Conservation (phyloP, 2,329 filamentous ascomycete species). For the Phialocephala sp. region DNA sequence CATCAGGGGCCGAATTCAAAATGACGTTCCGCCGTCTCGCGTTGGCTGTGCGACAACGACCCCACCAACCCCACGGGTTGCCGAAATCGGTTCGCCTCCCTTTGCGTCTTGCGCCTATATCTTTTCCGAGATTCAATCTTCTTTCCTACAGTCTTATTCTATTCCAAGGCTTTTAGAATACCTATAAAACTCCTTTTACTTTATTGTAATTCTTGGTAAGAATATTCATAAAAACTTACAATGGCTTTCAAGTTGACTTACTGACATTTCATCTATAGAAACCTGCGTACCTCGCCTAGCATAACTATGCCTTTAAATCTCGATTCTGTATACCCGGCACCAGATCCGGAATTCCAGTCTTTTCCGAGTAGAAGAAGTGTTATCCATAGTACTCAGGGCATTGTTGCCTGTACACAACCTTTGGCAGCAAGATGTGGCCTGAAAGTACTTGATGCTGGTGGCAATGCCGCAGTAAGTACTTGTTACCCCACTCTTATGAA, state of each 20-base stretch:
- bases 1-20: not conserved
- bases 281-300: constrained; percentile 11
- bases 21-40: constrained; percentile 7
- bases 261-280: constrained; percentile 20
- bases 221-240: not conserved
- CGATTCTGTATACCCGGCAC: constrained; percentile 40
- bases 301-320: constrained; percentile 42
- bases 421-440: constrained; percentile 88
- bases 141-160: constrained; percentile 8
- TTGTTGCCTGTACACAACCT: constrained; percentile 89
- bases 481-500: constrained; percentile 22
- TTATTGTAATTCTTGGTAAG: constrained; percentile 2
- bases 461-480: constrained; percentile 83
- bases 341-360: constrained; percentile 56
- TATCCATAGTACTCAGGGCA: constrained; percentile 90
- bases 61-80: constrained; percentile 3
- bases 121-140: not conserved
- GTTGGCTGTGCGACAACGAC: not conserved
- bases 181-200: not conserved
- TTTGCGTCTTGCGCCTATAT: constrained; percentile 1
- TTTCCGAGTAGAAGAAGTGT: constrained; percentile 87
- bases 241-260: constrained; percentile 1
- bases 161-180: not conserved
- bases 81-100: constrained; percentile 5
- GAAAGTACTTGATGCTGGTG: constrained; percentile 81